Base-by-base conservation (phyloP, 2,329 filamentous ascomycete species). In the Pseudopyricularia javanii region DNA sequence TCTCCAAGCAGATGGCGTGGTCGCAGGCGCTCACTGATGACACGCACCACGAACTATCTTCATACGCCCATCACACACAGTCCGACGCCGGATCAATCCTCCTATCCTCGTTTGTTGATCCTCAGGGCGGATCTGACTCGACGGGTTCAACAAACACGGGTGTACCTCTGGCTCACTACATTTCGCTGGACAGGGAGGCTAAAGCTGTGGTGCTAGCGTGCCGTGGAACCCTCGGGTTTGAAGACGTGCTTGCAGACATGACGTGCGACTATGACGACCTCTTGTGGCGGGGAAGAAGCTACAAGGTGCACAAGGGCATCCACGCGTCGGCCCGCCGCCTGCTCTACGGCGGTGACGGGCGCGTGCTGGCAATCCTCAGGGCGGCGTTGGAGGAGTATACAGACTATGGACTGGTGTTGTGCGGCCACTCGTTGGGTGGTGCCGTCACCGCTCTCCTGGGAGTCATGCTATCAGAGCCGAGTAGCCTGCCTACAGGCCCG, bases 231-330 rank as follows among this genome's bases (percentile, higher is more conserved):
- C 71, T 86, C 37, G 85, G 85, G 0, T 87, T 88, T 55, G 84
- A 88, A 59, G 85, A 88, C 61, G 78, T 88, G 24, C 68, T 88
- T 34, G 83, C 83, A 0, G 85, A 88, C 60, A 79, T 88, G 76
- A 83, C 83, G 30, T 88, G 84, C 64, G 84, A 86, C 48, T 88
- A 87, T 57, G 83, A 86, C 58, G 74, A 82, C 53, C 67, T 86
- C 9, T 56, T 70, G 5, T 84, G 85, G 82, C 74, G 80, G 54
- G 82, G 81, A 15, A 76, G 74, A 54, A 68, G 70, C 1, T 87
- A 85, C 69, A 80, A 83, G 57, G 84, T 88, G 0, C 85, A 88
- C 66, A 87, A 87, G 63, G 85, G 85, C 14, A 82, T 88, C 53
- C 83, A 87, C 61, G 83, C 84, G 0, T 87, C 84, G 1, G 85